A percentile compares a stretch with the other conserved stretches of the same genome.
Conservation (phyloP, 202 grass and related monocot species). For the Alloteropsis angusta region DNA sequence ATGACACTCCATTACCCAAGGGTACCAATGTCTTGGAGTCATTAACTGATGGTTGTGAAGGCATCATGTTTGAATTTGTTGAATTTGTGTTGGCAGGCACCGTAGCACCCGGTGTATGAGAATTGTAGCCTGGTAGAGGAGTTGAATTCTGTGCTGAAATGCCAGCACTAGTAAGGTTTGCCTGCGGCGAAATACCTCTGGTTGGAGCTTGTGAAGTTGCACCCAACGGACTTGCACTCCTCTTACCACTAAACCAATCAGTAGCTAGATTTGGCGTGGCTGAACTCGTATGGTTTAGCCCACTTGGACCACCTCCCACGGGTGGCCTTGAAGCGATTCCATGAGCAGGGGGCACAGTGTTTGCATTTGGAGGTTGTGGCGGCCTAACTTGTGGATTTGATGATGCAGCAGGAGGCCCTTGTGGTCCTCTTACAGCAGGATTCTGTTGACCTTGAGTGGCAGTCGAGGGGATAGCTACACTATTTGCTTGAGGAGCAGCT, state of each 20-base stretch:
- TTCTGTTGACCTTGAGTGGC: constrained; percentile 51
- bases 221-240: constrained; percentile 43
- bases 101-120: constrained; percentile 15
- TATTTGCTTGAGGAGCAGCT: constrained; percentile 26
- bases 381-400: constrained; percentile 39
- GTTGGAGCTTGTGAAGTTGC: constrained; percentile 43
- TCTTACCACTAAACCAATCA: constrained; percentile 81
- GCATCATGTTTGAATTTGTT: constrained; percentile 24
- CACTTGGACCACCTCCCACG: constrained; percentile 20
- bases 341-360: constrained; percentile 25
- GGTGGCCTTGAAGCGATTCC: constrained; percentile 41
- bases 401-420: constrained; percentile 6
- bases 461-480: constrained; percentile 9
- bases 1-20: constrained; percentile 56
- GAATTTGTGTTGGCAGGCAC: constrained; percentile 20
- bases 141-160: constrained; percentile 24
- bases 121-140: constrained; percentile 25
- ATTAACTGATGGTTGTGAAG: constrained; percentile 41
- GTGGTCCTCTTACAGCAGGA: constrained; percentile 33
- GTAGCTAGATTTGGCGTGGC: constrained; percentile 48
- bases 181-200: constrained; percentile 34
- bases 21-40: constrained; percentile 55
- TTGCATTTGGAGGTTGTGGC: constrained; percentile 42
- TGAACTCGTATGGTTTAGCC: constrained; percentile 42
- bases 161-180: constrained; percentile 41